Evolutionary conservation across 2,329 filamentous ascomycete genomes (phyloP).

Genomic region (Aureobasidium subglaciale): DNA sequence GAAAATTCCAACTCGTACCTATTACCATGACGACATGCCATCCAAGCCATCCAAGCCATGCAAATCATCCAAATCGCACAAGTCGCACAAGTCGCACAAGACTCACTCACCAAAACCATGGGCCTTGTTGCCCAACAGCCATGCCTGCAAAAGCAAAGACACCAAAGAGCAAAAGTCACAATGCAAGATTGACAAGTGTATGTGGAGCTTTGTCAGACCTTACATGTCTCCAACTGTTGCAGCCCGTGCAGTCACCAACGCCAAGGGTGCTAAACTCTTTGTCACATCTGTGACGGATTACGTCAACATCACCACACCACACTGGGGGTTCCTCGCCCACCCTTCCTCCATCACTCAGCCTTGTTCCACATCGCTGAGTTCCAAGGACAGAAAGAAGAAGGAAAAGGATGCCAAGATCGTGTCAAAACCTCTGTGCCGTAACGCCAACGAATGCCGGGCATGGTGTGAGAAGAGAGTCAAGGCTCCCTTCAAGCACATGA

Average conservation of each 20-base stretch:
- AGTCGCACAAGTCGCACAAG: no score
- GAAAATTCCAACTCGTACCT: not conserved
- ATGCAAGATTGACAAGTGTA: conserved; percentile 6
- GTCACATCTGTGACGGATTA: not conserved
- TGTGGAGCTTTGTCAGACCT: conserved; percentile 1
- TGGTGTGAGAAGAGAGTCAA: not conserved
- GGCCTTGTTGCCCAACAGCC: not conserved
- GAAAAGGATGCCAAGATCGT: not conserved
- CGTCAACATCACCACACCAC: not conserved
- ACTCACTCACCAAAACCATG: not conserved
- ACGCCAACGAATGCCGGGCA: not conserved
- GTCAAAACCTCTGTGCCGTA: not conserved
- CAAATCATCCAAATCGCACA: no score
- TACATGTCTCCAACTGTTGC: not conserved
- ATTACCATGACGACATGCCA: not conserved
- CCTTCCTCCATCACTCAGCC: no score
- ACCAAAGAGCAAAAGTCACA: not conserved
- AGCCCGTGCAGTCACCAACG: not conserved
- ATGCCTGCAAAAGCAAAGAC: not conserved
- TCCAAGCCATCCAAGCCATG: not conserved
- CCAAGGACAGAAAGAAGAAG: no score
- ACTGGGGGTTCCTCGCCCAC: not conserved
- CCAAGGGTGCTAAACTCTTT: not conserved
- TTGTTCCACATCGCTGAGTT: no score
- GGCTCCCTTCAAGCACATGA: not conserved